Base-by-base conservation (phyloP, 495 filamentous ascomycete genomes). In the Hyaloscypha finlandica region DNA sequence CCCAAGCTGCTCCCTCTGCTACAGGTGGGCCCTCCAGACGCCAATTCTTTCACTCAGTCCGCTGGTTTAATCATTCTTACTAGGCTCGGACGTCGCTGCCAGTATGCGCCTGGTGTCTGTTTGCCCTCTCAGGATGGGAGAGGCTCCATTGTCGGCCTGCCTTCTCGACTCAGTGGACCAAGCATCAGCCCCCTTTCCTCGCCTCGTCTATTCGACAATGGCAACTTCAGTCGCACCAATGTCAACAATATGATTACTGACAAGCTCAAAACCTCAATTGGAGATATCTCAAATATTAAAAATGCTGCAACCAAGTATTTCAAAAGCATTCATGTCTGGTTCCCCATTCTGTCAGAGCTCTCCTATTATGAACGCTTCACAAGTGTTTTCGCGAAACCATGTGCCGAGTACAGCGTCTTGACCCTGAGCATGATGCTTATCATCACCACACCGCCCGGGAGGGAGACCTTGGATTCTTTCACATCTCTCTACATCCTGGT, bases 271-370 rank as follows among this genome's bases (percentile, higher is more conserved):
- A 22, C 22, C 12, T 52, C 42, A 16, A 52, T 71, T 4, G 69
- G 65, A 19, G 59, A 62, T 58, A 20, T 68, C 4, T 62, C 70
- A 37, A 64, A 67, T 31, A 65, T 80, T 52, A 72, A 74, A 16
- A 70, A 73, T 20, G 68, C 70, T 2, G 68, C 73, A 0, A 59
- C 53, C 6, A 66, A 67, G 9, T 80, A 76, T 60, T 80, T 80
- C 52, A 54, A 55, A 14, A 71, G 68, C 42, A 66, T 79, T 8
- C 78, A 80, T 69, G 55, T 53, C 33, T 82, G 81, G 83, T 78
- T 84, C 71, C 83, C 82, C 16, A 77, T 84, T 59, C 66, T 84
- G 22, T 82, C 80, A 1, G 76, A 76, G 61, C 79, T 78, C 61
- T 71, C 76, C 6, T 79, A 81, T 63, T 69, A 70, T 51, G 70